Base-by-base conservation (phyloP, 345 rosid genomes). In the Eucalyptus tenuipes region DNA sequence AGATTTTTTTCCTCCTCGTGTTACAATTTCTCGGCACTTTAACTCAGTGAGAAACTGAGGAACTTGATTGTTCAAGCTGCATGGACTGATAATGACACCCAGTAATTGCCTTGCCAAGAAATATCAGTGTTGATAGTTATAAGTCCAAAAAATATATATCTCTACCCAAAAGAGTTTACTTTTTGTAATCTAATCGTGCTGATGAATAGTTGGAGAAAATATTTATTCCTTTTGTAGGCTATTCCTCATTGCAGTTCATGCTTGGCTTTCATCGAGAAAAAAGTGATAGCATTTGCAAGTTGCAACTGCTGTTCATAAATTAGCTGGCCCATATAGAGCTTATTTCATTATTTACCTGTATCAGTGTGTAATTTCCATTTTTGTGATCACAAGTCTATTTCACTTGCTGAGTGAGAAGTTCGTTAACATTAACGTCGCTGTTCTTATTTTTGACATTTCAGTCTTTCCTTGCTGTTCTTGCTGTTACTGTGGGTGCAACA, bases 401-500 rank as follows among this genome's bases (percentile, higher is more conserved):
- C 15, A 40, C 84, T 40, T 11, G 47, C 84, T 1, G 3, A 3
- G 29, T 42, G 47, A 75, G 84, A 40, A 75, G 7, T 75, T 75
- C 1, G 3, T 75, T 22, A 10, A 40, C 13, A 75, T 57, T 87
- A 47, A 66, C 44, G 0, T 40, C 17, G 42, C 27, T 8, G 49
- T 68, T 66, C 5, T 52, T 89, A 15, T 45, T 66, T 81, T 42
- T 50, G 4, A 15, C 47, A 52, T n/a, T 90, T 86, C 97, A 96
- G 99, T 90, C 98, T 4, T 66, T 94, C 88, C 92, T 97, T 82
- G 91, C 96, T 17, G 31, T 94, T 90, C 89, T 96, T 81, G 97
- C 95, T 49, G n/a, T 95, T 87, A 92, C 90, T 89, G 89, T 97
- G 53, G 95, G 98, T 42, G 90, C 89, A 86, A 92, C 96, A 59